A percentile compares a stretch with the other conserved stretches of the same genome.
Conservation (phyloP, 208 protist species). For the Jaenimonas drosophilae region DNA sequence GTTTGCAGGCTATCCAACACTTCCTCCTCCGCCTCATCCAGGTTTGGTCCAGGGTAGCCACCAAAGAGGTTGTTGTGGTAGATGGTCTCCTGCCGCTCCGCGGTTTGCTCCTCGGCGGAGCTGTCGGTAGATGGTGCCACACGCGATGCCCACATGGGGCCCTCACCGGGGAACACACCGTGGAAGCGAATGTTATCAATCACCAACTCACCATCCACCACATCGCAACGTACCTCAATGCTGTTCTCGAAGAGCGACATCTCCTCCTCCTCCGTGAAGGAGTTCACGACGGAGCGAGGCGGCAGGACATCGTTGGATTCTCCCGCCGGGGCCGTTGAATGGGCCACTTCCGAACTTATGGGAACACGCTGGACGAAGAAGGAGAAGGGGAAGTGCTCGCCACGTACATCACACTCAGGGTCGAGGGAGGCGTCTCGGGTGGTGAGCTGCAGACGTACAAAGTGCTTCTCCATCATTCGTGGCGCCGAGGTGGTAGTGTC, state of each 20-base stretch:
- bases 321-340: too few relatives aligned
- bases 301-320: background rate
- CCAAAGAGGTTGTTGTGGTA: conserved; percentile 53
- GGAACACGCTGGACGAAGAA: conserved; percentile 67
- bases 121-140: background rate
- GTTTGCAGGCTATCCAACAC: conserved; percentile 71
- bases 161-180: conserved; percentile 5
- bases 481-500: background rate
- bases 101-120: background rate
- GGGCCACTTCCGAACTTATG: too few relatives aligned
- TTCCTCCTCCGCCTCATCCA: conserved; percentile 74
- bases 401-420: conserved; percentile 75
- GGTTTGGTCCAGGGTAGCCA: conserved; percentile 63
- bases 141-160: background rate
- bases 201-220: conserved; percentile 72
- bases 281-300: background rate
- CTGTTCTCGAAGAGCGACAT: conserved; percentile 52
- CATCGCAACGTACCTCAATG: conserved; percentile 63
- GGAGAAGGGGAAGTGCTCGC: conserved; percentile 82
- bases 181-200: conserved; percentile 67
- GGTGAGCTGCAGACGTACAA: conserved; percentile 66
- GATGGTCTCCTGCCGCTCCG: background rate
- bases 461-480: conserved; percentile 42
- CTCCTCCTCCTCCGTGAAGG: conserved; percentile 11
- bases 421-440: conserved; percentile 73